phyloP scores from a whole-genome alignment of 139 green algal species.

The Desmodesmus armatus region DNA sequence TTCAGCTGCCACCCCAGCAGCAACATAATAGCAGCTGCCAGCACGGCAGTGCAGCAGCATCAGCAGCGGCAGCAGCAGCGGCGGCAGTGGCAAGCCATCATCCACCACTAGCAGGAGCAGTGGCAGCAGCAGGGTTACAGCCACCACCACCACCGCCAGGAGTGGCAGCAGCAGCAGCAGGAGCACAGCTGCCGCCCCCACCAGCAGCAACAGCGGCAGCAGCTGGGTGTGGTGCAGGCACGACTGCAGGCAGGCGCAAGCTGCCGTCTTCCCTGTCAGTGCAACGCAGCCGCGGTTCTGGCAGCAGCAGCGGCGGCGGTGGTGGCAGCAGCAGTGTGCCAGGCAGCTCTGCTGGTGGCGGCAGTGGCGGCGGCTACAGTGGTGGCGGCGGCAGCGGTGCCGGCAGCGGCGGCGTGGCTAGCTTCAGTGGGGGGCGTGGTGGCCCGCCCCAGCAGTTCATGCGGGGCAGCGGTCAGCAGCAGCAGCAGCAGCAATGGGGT shows the following conservation, averaged over 20 bases:
- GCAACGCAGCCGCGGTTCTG: not conserved
- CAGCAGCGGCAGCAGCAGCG: not conserved
- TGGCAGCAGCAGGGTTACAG: not conserved
- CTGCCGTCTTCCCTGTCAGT: not conserved
- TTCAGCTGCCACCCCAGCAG: too few species aligned
- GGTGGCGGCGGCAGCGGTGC: not conserved
- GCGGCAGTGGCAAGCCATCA: not conserved
- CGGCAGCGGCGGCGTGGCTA: not conserved
- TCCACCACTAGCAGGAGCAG: not conserved
- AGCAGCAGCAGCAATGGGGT: not conserved
- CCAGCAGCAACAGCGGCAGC: constrained; percentile 16
- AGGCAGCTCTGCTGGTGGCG: not conserved
- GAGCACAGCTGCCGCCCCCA: not conserved
- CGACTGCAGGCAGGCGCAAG: constrained; percentile 5
- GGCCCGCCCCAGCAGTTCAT: not conserved
- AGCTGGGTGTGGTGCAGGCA: not conserved
- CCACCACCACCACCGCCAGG: not conserved
- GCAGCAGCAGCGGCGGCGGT: not conserved
- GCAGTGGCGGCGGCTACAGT: not conserved
- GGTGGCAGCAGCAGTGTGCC: not conserved
- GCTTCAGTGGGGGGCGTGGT: not conserved
- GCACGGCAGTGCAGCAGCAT: not conserved
- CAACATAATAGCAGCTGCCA: constrained; percentile 15
- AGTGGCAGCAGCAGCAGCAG: not conserved
- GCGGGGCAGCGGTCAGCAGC: not conserved